Evolutionary conservation across 805 yeast species (phyloP).

Genomic region (Hanseniaspora opuntiae): DNA sequence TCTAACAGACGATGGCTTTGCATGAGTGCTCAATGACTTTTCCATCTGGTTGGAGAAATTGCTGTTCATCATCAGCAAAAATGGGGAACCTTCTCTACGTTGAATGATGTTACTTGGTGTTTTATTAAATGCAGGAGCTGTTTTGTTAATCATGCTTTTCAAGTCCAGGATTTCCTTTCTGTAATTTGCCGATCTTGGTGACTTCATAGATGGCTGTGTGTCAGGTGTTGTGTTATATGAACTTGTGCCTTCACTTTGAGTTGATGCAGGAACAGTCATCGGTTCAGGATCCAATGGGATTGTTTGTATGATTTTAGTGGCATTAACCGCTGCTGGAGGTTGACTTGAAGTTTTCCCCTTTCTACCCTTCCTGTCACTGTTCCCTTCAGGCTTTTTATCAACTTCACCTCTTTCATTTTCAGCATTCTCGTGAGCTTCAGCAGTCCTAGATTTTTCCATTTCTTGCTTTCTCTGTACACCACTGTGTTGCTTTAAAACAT

Average conservation of each 20-base stretch:
- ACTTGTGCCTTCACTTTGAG: slow-evolving; percentile 16
- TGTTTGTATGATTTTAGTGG: slow-evolving; percentile 60
- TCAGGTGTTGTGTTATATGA: slow-evolving; percentile 16
- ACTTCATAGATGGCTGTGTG: neutral
- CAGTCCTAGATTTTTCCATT: slow-evolving; percentile 10
- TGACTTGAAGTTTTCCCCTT: neutral
- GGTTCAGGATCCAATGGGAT: slow-evolving; percentile 79
- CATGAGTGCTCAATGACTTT: neutral
- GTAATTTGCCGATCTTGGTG: neutral
- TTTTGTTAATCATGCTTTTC: slow-evolving; percentile 7
- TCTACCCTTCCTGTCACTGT: neutral
- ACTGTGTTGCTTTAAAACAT: slow-evolving; percentile 71
- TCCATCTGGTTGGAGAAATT: neutral
- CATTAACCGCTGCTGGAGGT: slow-evolving; percentile 38
- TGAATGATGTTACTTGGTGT: neutral
- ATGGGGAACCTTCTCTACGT: neutral
- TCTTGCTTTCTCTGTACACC: slow-evolving; percentile 50
- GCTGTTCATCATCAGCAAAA: slow-evolving; percentile 3
- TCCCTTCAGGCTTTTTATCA: slow-evolving; percentile 12
- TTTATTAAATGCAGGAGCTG: neutral
- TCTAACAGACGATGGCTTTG: neutral
- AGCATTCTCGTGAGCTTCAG: slow-evolving; percentile 21
- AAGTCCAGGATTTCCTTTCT: slow-evolving; percentile 1
- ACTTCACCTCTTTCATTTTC: slow-evolving; percentile 28
- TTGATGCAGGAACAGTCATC: slow-evolving; percentile 29